Evolutionary conservation across 768 basidiomycete species (phyloP), one percentile per base, ranked within the genome.

Genomic region (Tricholoma bakamatsutake): DNA sequence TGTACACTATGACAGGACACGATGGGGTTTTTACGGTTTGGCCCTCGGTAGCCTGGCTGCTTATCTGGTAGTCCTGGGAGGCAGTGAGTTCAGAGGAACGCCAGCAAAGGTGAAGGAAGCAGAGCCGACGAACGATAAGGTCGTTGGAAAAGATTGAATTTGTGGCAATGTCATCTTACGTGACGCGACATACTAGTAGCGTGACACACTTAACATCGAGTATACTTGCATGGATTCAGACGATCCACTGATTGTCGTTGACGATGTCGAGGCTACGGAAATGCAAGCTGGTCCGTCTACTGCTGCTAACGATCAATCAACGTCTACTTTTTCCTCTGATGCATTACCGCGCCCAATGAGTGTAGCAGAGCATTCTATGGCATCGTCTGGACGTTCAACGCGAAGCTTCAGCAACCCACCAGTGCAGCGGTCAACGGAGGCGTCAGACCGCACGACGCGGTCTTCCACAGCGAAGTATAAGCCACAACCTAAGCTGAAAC

Each of bases 401-500:
- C 71, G 74, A 40, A 74, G 71, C 59, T 64, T 67, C 24, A 72
- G 63, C 58, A 65, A 69, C 53, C 57, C 62, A 45, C 60, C 64
- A 42, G 60, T 55, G 47, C 63, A 62, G 17, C 45, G 61, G 13
- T 52, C 64, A 13, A 49, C 59, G 39, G 76, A 77, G 21, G 62
- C 61, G 42, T 59, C 70, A 4, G 85, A 85, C 39, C 80, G 82
- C 28, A 70, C 79, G 2, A 87, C 81, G 24, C 82, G 87, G 39
- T 82, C 81, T n/a, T 68, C 81, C 8, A 69, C 73, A 27, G 67
- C 71, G 51, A 79, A 76, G 54, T 62, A 71, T 11, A 82, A 79
- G 55, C 71, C 73, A 0, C 81, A 83, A 61, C 89, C 91, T 5
- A 94, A 92, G 68, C 79, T 94, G 34, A 94, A 93, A 68, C 82